phyloP scores from a whole-genome alignment of 306 rosid species.

The Glycine tomentella region DNA sequence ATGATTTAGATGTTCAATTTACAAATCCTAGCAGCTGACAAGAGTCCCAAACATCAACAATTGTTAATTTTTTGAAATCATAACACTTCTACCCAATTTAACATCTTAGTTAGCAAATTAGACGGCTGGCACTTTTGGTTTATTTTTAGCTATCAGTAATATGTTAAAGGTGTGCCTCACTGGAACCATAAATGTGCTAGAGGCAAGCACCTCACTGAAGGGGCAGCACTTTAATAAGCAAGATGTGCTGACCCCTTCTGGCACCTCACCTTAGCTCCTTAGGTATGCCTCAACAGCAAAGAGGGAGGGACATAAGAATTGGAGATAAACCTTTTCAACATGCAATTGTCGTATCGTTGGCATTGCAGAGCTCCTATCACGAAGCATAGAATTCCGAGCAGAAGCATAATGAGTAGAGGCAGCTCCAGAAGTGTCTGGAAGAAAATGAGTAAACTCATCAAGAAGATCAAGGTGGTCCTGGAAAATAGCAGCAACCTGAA shows the following conservation, averaged over 20 bases:
- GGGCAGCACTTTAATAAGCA: slow-evolving; percentile 31
- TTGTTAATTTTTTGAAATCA: slow-evolving; percentile 8
- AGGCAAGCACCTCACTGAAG: slow-evolving; percentile 33
- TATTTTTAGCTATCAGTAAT: slow-evolving; percentile 23
- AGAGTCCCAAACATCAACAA: slow-evolving; percentile 27
- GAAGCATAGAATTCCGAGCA: slow-evolving; percentile 69
- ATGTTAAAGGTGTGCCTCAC: neutral
- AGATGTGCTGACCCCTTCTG: slow-evolving; percentile 31
- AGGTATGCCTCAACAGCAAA: neutral
- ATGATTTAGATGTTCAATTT: slow-evolving; percentile 24
- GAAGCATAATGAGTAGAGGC: slow-evolving; percentile 64
- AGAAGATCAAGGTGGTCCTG: slow-evolving; percentile 85
- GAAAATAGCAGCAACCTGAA: slow-evolving; percentile 90
- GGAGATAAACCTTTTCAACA: slow-evolving; percentile 75
- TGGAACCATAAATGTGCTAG: neutral
- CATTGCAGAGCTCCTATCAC: slow-evolving; percentile 86
- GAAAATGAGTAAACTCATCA: slow-evolving; percentile 84
- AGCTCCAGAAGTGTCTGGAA: slow-evolving; percentile 78
- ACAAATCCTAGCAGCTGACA: slow-evolving; percentile 42
- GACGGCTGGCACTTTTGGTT: slow-evolving; percentile 17
- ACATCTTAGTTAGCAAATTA: slow-evolving; percentile 36
- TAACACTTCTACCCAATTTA: slow-evolving; percentile 43
- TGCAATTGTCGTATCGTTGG: slow-evolving; percentile 71
- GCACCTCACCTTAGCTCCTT: slow-evolving; percentile 30
- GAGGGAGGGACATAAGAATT: slow-evolving; percentile 24